phyloP scores from a whole-genome alignment of 2,329 filamentous ascomycete genomes.

The Diaporthe eres region DNA sequence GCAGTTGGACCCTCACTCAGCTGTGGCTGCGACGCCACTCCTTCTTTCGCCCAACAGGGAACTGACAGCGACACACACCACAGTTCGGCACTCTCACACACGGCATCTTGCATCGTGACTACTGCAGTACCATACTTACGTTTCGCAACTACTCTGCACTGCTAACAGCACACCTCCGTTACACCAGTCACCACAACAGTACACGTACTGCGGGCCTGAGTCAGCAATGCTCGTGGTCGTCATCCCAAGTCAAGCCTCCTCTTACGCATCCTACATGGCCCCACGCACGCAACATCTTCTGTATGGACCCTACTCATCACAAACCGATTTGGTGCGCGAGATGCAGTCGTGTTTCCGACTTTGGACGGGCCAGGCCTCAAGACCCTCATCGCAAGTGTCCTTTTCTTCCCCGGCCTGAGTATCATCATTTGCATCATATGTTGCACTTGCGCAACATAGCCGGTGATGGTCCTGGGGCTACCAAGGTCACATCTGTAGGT shows the following conservation, averaged over 20 bases:
- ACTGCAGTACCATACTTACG: neutral
- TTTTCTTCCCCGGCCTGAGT: neutral
- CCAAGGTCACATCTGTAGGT: neutral
- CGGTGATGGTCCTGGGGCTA: neutral
- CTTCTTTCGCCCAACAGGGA: neutral
- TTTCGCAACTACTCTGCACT: neutral
- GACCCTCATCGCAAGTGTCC: neutral
- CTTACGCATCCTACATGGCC: neutral
- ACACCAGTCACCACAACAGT: neutral
- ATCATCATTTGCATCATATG: neutral
- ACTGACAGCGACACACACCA: neutral
- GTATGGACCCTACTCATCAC: constrained; percentile 13
- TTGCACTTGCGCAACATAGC: neutral
- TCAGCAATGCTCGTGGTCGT: neutral
- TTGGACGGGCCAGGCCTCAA: neutral
- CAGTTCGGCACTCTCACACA: neutral
- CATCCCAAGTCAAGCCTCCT: constrained; percentile 1
- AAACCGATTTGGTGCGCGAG: neutral
- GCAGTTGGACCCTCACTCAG: neutral
- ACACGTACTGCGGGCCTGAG: neutral
- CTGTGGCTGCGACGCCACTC: neutral
- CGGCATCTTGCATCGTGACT: neutral
- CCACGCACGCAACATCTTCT: constrained; percentile 9
- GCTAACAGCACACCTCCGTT: neutral
- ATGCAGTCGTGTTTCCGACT: constrained; percentile 5